Percentiles rank a stretch among this genome's conserved stretches.
Conservation (phyloP, 129 eudicot genomes). For the Glebionis coronaria region DNA sequence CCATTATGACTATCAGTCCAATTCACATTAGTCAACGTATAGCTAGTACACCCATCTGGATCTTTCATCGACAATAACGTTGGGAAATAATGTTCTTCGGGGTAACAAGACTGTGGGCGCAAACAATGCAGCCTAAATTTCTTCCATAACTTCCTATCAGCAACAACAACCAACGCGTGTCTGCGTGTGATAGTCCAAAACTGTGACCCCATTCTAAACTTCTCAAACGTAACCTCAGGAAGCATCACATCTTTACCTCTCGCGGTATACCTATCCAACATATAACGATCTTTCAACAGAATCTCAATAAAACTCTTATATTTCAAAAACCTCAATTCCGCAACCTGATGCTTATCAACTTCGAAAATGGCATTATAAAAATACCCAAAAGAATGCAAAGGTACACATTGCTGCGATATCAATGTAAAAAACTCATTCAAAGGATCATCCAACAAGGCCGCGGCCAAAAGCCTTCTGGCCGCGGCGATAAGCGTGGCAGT, state of each 20-base stretch:
- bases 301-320: constrained; percentile 71
- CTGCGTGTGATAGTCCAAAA: constrained; percentile 60
- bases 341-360: constrained; percentile 19
- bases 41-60: constrained; percentile 58
- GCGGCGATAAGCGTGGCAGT: constrained; percentile 85
- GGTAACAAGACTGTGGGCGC: constrained; percentile 67
- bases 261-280: constrained; percentile 64
- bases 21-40: constrained; percentile 80
- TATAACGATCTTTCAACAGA: constrained; percentile 27
- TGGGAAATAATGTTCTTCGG: constrained; percentile 97
- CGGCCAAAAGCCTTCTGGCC: constrained; percentile 78
- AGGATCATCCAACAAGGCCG: constrained; percentile 69
- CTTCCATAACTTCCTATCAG: constrained; percentile 80
- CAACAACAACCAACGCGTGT: constrained; percentile 59
- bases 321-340: constrained; percentile 24
- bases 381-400: constrained; percentile 62
- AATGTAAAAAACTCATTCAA: constrained; percentile 61
- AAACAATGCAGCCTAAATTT: constrained; percentile 65
- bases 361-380: constrained; percentile 44
- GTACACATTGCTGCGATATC: constrained; percentile 76
- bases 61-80: constrained; percentile 82
- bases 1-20: constrained; percentile 90
- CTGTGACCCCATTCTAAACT: constrained; percentile 83
- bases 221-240: constrained; percentile 61
- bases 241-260: constrained; percentile 70